phyloP scores from a whole-genome alignment of 2,329 filamentous ascomycete species.

The Chrysoporthe cubensis region DNA sequence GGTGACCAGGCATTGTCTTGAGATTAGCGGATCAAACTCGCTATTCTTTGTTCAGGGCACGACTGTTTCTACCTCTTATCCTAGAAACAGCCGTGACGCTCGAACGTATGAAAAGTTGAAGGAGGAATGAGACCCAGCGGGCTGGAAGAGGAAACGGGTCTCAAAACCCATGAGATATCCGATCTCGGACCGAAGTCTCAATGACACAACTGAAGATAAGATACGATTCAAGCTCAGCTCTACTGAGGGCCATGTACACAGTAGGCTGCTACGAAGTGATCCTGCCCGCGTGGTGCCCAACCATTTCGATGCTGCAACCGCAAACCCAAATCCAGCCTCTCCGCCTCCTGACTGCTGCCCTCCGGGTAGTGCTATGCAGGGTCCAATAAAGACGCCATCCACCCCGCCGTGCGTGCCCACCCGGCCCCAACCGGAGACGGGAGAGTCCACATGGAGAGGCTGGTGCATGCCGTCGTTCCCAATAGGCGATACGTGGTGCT shows the following conservation, averaged over 20 bases:
- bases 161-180: background rate
- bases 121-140: background rate
- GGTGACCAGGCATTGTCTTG: background rate
- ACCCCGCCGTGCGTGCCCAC: constrained; percentile 4
- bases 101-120: background rate
- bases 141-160: background rate
- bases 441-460: background rate
- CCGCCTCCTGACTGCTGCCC: background rate
- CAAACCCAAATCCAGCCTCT: background rate
- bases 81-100: too few species aligned
- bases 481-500: constrained; percentile 7
- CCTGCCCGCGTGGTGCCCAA: background rate
- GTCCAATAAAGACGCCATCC: constrained; percentile 7
- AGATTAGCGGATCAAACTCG: background rate
- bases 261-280: background rate
- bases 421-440: background rate
- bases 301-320: background rate
- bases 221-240: background rate
- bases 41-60: background rate
- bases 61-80: background rate
- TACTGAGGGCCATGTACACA: background rate
- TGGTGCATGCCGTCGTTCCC: constrained; percentile 3
- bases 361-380: background rate
- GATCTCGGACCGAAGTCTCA: constrained; percentile 11
- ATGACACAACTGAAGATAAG: background rate